Evolutionary conservation across 495 filamentous ascomycete species (phyloP), one percentile per base, ranked within the genome.

Genomic region (Ascodesmis nigricans): DNA sequence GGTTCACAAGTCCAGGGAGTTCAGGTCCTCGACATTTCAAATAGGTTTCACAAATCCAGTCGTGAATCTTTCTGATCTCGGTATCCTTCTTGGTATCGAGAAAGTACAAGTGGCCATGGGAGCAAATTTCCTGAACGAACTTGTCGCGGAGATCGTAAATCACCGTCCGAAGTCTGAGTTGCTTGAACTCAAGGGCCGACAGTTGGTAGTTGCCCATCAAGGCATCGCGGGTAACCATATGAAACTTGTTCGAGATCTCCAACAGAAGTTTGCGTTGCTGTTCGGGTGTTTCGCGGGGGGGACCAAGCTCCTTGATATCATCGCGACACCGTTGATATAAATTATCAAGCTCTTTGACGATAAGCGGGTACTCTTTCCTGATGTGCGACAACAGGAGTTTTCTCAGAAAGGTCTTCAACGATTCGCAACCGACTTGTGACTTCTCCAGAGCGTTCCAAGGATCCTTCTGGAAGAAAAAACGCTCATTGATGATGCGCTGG

Each of bases 1-100:
- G 45, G 29, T 58, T 53, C 21, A 59, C 47, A 26, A 53, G 57
- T 1, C 58, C 58, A 1, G 43, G 46, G 16, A 60, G 42, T 33
- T 61, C 58, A 13, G 45, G 42, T 5, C 58, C 58, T 3, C 55
- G 48, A 0, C 55, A 53, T 2, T 44, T 23, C 15, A 33, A 35
- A 32, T 59, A 58, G 2, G 53, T 25, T 0, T 39, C 17, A 10
- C 48, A 41, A 13, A 61, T 55, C 54, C 51, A 54, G 8, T 40
- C 32, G 21, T 51, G 39, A 30, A 60, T 56, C 1, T 27, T 30
- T 10, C 3, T 2, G 10, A 17, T 32, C 4, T 31, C 15, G 1
- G 1, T 9, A 3, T 17, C 16, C 4, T 23, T 21, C 21, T 41
- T 21, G 20, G 34, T 22, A 16, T 2, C 27, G 31, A 41, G 22